Evolutionary conservation across 106 monocot genomes (phyloP), one percentile per base, ranked within the genome.

Genomic region (Dioscorea zingiberensis): DNA sequence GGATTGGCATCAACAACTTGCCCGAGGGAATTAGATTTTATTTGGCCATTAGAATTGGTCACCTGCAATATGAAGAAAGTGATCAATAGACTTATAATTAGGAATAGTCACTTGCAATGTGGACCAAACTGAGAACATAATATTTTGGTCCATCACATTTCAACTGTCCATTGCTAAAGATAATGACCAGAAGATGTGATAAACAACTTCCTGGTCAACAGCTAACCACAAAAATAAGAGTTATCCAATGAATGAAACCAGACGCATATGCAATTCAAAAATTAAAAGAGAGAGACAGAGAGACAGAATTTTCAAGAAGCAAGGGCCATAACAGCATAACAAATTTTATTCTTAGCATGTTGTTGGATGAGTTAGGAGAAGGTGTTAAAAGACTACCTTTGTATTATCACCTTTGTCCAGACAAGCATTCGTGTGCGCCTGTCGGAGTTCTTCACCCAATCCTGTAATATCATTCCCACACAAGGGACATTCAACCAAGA

Each of bases 381-480:
- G 10, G 4, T 8, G 38, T 2, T 38, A 38, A 10, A 38, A 6
- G 38, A 59, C 70, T 55, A 91, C 94, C 94, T 85, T 64, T 13
- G 14, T 6, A 17, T 26, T 64, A 18, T 11, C 77, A 67, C 65
- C 71, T 65, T 72, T 88, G 73, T 97, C 88, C 27, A 97, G 84
- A 70, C 97, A 97, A 58, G 80, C 55, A 76, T 92, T 92, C 5
- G 88, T 92, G 64, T 97, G 97, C 55, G 76, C 63, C 45, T 80
- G 76, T 21, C 86, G 68, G 45, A 49, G 44, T 70, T 88, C 83
- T 71, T 91, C 88, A 45, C 71, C 80, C 48, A 92, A 44, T 54
- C 77, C 66, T 24, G 88, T 86, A 30, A 97, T 84, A 80, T 97
- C 79, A 65, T 12, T 51, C n/a, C 83, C 75, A 70, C 97, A 97